Conservation (phyloP, 2,329 filamentous ascomycete species). For the Kalmusia sp. region DNA sequence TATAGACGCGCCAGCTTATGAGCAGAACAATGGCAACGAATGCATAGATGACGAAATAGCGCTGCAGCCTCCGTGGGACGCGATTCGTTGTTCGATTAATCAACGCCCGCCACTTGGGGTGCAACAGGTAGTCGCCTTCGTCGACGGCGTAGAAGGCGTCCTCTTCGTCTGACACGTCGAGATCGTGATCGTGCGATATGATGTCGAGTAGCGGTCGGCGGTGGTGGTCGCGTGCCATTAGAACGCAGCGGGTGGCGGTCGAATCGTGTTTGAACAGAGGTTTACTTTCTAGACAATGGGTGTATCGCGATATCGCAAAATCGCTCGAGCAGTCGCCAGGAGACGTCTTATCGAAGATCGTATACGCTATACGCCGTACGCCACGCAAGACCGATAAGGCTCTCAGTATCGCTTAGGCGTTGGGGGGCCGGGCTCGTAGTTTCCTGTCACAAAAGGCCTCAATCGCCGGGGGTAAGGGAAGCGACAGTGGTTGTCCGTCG, state of each 20-base stretch:
- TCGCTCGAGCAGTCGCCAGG: too few species aligned
- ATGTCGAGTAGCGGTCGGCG: constrained; percentile 39
- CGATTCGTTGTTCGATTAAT: constrained; percentile 32
- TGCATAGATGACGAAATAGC: constrained; percentile 42
- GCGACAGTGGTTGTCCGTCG: neutral
- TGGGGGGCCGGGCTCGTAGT: too few species aligned
- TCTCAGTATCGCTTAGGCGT: too few species aligned
- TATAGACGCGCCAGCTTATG: constrained; percentile 44
- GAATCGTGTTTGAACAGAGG: too few species aligned
- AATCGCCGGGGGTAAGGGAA: neutral
- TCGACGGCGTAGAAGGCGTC: constrained; percentile 45
- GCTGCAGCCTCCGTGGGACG: constrained; percentile 44
- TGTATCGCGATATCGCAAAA: too few species aligned
- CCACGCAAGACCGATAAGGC: too few species aligned
- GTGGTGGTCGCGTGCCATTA: constrained; percentile 21
- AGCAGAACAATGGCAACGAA: constrained; percentile 36
- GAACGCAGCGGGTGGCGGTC: too few species aligned
- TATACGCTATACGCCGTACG: neutral
- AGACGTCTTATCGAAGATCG: too few species aligned
- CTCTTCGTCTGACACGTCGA: constrained; percentile 50
- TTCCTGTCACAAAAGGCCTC: too few species aligned
- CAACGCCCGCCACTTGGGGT: constrained; percentile 39
- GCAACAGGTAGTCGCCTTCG: constrained; percentile 39
- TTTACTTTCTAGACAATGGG: too few species aligned
- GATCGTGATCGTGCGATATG: constrained; percentile 32